Conservation (phyloP, 805 yeast genomes). For the Yarrowia sp. region DNA sequence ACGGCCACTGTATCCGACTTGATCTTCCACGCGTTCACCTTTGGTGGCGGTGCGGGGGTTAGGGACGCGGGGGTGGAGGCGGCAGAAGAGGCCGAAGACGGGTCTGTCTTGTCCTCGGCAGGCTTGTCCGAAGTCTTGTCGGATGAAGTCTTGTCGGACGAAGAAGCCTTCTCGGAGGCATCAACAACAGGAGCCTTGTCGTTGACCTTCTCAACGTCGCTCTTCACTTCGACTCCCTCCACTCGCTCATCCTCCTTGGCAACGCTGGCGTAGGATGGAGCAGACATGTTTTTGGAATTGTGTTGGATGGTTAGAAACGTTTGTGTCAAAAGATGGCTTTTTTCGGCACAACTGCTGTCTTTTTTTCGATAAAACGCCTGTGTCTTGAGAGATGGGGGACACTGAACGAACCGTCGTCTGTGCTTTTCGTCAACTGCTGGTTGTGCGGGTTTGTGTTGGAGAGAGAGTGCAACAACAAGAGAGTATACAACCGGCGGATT, state of each 20-base stretch:
- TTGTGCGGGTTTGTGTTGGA: not conserved
- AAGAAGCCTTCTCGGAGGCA: not conserved
- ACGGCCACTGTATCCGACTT: conserved; percentile 41
- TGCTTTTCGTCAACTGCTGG: too few relatives aligned
- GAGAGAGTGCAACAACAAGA: not conserved
- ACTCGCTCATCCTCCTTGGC: conserved; percentile 46
- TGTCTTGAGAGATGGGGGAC: too few relatives aligned
- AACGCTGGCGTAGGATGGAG: conserved; percentile 45
- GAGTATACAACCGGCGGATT: not conserved
- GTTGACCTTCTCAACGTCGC: too few relatives aligned
- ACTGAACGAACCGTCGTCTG: too few relatives aligned
- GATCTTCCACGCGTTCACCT: conserved; percentile 66
- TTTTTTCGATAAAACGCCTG: too few relatives aligned
- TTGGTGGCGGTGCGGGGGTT: conserved; percentile 73
- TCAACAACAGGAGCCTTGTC: conserved; percentile 31
- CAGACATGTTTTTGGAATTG: conserved; percentile 39
- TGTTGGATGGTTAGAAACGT: not conserved
- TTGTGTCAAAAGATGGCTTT: too few relatives aligned
- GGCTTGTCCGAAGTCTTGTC: not conserved
- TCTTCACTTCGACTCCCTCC: not conserved
- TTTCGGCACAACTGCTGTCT: too few relatives aligned
- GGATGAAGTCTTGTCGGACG: not conserved
- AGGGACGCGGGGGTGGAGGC: conserved; percentile 46
- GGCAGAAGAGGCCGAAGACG: conserved; percentile 27
- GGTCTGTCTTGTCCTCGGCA: conserved; percentile 47